Evolutionary conservation across 1,139 yeast genomes (phyloP), one percentile per base, ranked within the genome.

Genomic region (Diutina ranongensis): DNA sequence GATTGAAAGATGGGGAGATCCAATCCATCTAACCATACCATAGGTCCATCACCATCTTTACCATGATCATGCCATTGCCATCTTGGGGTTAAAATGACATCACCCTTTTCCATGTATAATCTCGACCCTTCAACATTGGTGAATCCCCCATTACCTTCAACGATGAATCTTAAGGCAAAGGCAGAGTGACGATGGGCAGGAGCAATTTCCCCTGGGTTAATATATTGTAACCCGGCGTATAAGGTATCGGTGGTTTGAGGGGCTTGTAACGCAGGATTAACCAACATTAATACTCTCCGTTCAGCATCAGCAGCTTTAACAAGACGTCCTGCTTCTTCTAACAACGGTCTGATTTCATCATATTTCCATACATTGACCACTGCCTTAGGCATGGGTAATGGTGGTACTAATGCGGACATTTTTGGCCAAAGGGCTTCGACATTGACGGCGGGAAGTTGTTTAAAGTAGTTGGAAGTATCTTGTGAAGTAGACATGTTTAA

Each of bases 41-140:
- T 55, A 5, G 58, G 56, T n/a, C 57, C 58, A 19, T 45, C 38
- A 5, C 59, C 59, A 35, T 55, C 58, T 40, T 55, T 55, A 16
- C 59, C 59, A 35, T 55, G 59, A 48, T 55, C 59, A 44, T 55
- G 59, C 59, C 59, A 55, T n/a, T 51, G 48, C 57, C 57, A 54
- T 34, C 59, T 49, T 21, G 59, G 59, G 21, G 59, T 55, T n/a
- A 55, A 45, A 40, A 55, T 54, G 18, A 55, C 57, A 46, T 55
- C 59, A 16, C 59, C 59, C 35, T 51, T 46, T 32, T 51, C 50
- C 58, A 55, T 55, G 44, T 52, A 51, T 35, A 55, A 46, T 42
- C 52, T 53, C 35, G 49, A 35, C 32, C 59, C 59, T 45, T 55
- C 58, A 20, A 55, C 57, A 31, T 55, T 56, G 32, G 59, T 55